Base-by-base conservation (phyloP, 176 grass and related monocot genomes). In the Oryza punctata region DNA sequence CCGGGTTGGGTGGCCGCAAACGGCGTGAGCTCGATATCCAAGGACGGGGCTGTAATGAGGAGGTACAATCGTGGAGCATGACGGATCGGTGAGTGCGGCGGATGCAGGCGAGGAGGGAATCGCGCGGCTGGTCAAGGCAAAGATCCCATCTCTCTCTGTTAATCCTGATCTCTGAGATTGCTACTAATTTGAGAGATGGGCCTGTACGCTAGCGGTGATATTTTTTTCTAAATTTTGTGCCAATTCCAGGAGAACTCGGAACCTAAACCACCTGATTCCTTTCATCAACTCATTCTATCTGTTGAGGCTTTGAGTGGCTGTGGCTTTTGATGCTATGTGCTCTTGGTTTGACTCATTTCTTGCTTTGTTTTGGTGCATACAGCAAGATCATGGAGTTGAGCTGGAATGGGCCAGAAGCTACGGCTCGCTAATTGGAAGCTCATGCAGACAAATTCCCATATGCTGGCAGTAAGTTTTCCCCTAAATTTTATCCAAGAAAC, bases 361-460 rank as follows among this genome's bases (percentile, higher is more conserved):
- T 10, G 64, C 78, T 73, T 73, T 35, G 37, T 10, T 47, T 82
- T 81, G 64, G 18, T 81, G 65, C 19, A 21, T 29, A 66, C 91
- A 92, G 87, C 61, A 47, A 87, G 21, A 38, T 70, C 47, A 69
- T 89, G 73, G 65, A 77, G 77, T 14, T 81, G 73, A 87, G 81
- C 29, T 14, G 72, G 15, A 7, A 41, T n/a, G 87, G 89, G 77
- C 33, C 90, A 87, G 81, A 92, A 89, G 68, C 61, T 89, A 67
- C 59, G 85, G 41, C 72, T 73, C 10, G 70, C 81, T 30, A 92
- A 89, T 19, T 92, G 81, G 87, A 59, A 89, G 38, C 87, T 92
- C 21, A 87, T 77, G 13, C 84, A 77, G 78, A 40, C 84, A 16
- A 81, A 87, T 76, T 84, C 87, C 1, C 80, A 81, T 65, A 84